These are phyloP conservation scores for Phlyctochytrium arcticum DNA, from an alignment of 192 early-diverging fungal species.

Conservation along the genomic window DNA sequence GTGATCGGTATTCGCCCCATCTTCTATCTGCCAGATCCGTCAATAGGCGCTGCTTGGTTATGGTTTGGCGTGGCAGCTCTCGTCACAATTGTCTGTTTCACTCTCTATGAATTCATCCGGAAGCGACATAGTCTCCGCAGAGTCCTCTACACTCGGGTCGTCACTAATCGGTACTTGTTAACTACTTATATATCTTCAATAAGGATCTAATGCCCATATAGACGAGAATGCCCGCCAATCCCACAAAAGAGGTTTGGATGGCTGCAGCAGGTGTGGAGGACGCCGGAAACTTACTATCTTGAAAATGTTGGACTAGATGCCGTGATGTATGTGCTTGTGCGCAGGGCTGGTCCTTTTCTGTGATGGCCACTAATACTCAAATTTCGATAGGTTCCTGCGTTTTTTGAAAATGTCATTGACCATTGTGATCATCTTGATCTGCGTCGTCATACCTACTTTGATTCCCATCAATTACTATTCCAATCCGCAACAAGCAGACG, in stretches of 20 bases:
- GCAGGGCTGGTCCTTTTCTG: not conserved
- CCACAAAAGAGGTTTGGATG: conserved; percentile 37
- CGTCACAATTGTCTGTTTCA: conserved; percentile 18
- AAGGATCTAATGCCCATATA: not conserved
- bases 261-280: conserved; percentile 26
- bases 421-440: conserved; percentile 16
- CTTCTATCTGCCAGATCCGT: conserved; percentile 33
- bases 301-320: conserved; percentile 51
- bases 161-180: conserved; percentile 15
- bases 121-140: conserved; percentile 14
- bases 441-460: conserved; percentile 31
- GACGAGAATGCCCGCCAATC: conserved; percentile 28
- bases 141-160: conserved; percentile 34
- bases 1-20: not conserved
- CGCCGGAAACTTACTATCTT: conserved; percentile 30
- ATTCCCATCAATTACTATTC: conserved; percentile 42
- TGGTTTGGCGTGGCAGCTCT: conserved; percentile 27
- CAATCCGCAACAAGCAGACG: not conserved
- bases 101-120: conserved; percentile 31
- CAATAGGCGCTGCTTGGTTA: conserved; percentile 23
- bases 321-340: conserved; percentile 25
- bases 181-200: not conserved
- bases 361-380: too few relatives aligned
- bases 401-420: conserved; percentile 39
- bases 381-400: conserved; percentile 37